These are phyloP conservation scores for Annona squamosa DNA, from an alignment of 164 flowering plant species.

Conservation along the genomic window DNA sequence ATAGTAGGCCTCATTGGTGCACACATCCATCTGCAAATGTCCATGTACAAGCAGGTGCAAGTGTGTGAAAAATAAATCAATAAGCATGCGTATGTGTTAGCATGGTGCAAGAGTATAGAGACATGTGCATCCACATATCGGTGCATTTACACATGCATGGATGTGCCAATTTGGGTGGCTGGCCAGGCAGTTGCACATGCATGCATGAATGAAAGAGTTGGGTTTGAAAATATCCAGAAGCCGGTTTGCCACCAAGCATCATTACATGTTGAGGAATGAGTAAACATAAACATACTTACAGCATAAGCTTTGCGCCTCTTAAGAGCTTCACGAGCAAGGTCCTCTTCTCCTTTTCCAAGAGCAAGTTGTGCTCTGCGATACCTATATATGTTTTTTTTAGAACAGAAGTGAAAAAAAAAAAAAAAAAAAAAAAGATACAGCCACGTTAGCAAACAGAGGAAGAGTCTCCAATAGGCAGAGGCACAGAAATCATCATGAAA, in stretches of 20 bases:
- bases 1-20: too few relatives aligned
- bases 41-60: too few relatives aligned
- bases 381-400: slow-evolving; percentile 27
- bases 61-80: too few relatives aligned
- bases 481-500: not conserved
- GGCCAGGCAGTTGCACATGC: too few relatives aligned
- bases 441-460: not conserved
- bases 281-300: slow-evolving; percentile 29
- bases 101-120: too few relatives aligned
- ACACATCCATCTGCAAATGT: too few relatives aligned
- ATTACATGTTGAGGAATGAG: not conserved
- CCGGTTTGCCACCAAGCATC: not conserved
- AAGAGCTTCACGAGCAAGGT: slow-evolving; percentile 90
- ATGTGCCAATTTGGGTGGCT: too few relatives aligned
- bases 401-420: not conserved
- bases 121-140: too few relatives aligned
- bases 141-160: too few relatives aligned
- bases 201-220: too few relatives aligned
- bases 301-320: slow-evolving; percentile 85
- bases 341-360: slow-evolving; percentile 80
- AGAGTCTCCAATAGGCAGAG: not conserved
- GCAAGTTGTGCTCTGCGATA: slow-evolving; percentile 82
- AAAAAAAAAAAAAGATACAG: slow-evolving; percentile 5
- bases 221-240: too few relatives aligned
- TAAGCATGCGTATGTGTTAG: too few relatives aligned